Conservation (phyloP, 2,329 filamentous ascomycete species). For the Trichoderma semiorbis region DNA sequence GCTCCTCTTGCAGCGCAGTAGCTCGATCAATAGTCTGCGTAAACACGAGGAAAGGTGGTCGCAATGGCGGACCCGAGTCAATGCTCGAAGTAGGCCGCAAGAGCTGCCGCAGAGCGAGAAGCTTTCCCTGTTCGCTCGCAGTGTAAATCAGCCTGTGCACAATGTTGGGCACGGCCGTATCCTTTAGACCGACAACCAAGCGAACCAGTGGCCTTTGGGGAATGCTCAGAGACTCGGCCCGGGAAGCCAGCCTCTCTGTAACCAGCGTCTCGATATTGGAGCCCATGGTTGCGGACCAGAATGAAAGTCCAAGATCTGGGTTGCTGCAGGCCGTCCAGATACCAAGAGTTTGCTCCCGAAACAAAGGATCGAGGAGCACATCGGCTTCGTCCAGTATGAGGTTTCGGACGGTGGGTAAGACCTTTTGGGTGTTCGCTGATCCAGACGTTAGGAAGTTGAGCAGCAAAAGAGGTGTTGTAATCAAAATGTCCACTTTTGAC, state of each 20-base stretch:
- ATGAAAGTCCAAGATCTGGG: conserved; percentile 66
- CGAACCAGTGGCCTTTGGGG: conserved; percentile 61
- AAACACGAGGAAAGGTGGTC: conserved; percentile 91
- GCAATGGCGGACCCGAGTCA: conserved; percentile 58
- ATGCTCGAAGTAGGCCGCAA: conserved; percentile 66
- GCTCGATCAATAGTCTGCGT: conserved; percentile 94
- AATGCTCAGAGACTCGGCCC: conserved; percentile 40
- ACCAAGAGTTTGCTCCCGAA: conserved; percentile 79
- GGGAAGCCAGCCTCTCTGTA: conserved; percentile 60
- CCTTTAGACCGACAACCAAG: conserved; percentile 92
- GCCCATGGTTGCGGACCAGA: conserved; percentile 97
- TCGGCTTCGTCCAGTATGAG: conserved; percentile 92
- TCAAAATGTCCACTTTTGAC: conserved; percentile 38
- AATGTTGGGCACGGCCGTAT: conserved; percentile 90
- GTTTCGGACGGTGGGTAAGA: conserved; percentile 65
- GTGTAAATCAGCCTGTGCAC: conserved; percentile 86
- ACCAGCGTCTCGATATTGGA: conserved; percentile 84
- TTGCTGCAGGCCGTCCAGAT: conserved; percentile 80
- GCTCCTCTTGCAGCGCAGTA: conserved; percentile 79
- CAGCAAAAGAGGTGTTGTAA: conserved; percentile 56
- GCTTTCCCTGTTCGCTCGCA: conserved; percentile 88
- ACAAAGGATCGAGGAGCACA: conserved; percentile 85
- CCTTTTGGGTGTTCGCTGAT: conserved; percentile 43
- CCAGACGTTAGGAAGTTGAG: conserved; percentile 63
- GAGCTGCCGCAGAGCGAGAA: conserved; percentile 85